Evolutionary conservation across 2,329 filamentous ascomycete species (phyloP).

Genomic region (Claviceps sorghi): DNA sequence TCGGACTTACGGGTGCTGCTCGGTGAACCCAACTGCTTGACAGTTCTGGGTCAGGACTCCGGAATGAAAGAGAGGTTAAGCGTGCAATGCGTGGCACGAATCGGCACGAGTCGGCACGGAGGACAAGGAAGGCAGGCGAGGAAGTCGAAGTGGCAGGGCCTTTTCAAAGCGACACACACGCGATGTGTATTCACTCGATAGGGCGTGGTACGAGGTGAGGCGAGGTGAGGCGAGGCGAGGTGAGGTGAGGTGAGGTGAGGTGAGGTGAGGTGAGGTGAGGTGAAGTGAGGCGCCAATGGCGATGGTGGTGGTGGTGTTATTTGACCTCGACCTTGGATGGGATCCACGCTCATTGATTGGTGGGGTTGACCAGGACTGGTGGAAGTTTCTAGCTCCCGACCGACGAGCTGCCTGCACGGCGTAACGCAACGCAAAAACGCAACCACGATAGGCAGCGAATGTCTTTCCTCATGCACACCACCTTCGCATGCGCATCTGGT

Average conservation of each 20-base stretch:
- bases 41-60: not conserved
- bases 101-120: not conserved
- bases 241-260: too few relatives aligned
- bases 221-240: not conserved
- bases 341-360: not conserved
- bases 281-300: not conserved
- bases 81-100: not conserved
- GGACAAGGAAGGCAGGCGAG: not conserved
- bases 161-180: not conserved
- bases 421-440: not conserved
- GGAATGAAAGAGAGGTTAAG: too few relatives aligned
- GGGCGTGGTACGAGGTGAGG: not conserved
- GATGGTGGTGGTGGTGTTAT: conserved; percentile 1
- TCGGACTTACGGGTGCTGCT: not conserved
- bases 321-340: not conserved
- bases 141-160: not conserved
- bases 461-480: not conserved
- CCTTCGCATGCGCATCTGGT: not conserved
- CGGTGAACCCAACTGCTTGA: not conserved
- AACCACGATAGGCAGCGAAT: not conserved
- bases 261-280: not conserved
- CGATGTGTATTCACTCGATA: not conserved
- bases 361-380: conserved; percentile 1
- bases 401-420: not conserved
- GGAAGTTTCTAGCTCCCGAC: conserved; percentile 11